These are phyloP conservation scores for Jackrogersella minutella DNA, from an alignment of 495 filamentous ascomycete species.

Conservation along the genomic window DNA sequence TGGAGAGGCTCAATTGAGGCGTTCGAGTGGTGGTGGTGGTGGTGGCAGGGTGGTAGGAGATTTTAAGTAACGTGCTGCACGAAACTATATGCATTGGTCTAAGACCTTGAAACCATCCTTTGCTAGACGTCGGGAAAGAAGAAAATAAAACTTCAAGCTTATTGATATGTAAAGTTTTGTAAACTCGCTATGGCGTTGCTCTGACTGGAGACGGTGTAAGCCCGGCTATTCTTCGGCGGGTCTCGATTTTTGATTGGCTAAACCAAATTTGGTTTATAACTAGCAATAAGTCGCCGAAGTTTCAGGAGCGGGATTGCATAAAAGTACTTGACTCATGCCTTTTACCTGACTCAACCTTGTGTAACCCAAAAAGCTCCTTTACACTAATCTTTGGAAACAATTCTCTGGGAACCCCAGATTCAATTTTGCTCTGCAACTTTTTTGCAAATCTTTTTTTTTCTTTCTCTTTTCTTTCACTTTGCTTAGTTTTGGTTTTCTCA, in stretches of 20 bases:
- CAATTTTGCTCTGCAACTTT: constrained; percentile 29
- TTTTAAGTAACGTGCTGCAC: too few relatives aligned
- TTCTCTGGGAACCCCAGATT: constrained; percentile 36
- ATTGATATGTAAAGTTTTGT: too few relatives aligned
- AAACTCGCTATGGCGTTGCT: too few relatives aligned
- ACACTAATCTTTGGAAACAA: constrained; percentile 42
- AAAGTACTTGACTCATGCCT: constrained; percentile 45
- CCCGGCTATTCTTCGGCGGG: too few relatives aligned
- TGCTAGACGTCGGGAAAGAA: too few relatives aligned
- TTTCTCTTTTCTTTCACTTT: background rate
- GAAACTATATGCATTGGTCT: too few relatives aligned
- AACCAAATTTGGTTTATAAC: background rate
- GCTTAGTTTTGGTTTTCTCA: background rate
- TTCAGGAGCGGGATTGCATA: constrained; percentile 41
- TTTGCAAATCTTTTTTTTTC: background rate
- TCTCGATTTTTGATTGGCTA: background rate
- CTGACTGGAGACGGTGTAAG: too few relatives aligned
- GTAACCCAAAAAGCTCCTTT: constrained; percentile 42
- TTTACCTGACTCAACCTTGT: constrained; percentile 45
- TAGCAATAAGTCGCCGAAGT: background rate
- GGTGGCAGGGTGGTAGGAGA: too few relatives aligned
- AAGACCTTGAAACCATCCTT: too few relatives aligned
- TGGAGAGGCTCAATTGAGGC: too few relatives aligned
- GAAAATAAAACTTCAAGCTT: too few relatives aligned
- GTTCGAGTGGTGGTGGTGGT: too few relatives aligned